Percentiles rank a stretch among this genome's conserved stretches.
phyloP scores from a whole-genome alignment of 768 basidiomycete species.

The Strobilomyces dryophilus region DNA sequence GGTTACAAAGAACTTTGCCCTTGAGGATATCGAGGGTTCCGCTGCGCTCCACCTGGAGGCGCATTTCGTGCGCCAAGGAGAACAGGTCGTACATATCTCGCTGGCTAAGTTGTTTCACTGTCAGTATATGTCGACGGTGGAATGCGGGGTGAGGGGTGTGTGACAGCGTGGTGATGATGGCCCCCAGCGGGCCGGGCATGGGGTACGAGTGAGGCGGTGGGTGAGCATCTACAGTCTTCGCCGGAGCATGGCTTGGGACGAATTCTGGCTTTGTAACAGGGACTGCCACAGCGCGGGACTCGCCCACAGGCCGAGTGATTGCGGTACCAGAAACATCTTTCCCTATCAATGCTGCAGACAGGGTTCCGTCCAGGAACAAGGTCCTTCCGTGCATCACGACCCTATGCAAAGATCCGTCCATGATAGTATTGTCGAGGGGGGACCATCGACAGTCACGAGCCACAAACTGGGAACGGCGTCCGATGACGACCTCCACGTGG shows the following conservation, averaged over 20 bases:
- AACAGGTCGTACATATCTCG: slow-evolving; percentile 92
- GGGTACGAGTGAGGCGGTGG: slow-evolving; percentile 14
- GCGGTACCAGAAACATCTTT: slow-evolving; percentile 68
- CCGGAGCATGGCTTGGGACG: slow-evolving; percentile 28
- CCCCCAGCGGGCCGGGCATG: slow-evolving; percentile 6
- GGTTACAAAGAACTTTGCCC: slow-evolving; percentile 84
- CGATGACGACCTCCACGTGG: slow-evolving; percentile 89
- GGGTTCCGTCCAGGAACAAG: slow-evolving; percentile 79
- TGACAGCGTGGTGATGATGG: slow-evolving; percentile 14
- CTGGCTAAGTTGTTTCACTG: slow-evolving; percentile 89
- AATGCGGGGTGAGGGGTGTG: slow-evolving; percentile 72
- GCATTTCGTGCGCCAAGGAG: slow-evolving; percentile 94
- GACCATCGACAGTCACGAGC: slow-evolving; percentile 67
- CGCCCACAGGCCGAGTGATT: slow-evolving; percentile 39
- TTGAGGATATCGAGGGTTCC: slow-evolving; percentile 85
- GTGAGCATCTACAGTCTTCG: slow-evolving; percentile 29
- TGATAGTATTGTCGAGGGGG: slow-evolving; percentile 59
- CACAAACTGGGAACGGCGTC: slow-evolving; percentile 60
- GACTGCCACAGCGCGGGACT: slow-evolving; percentile 22
- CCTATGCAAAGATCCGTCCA: slow-evolving; percentile 80
- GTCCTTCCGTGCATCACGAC: slow-evolving; percentile 90
- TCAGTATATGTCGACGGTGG: slow-evolving; percentile 89
- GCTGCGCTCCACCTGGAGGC: slow-evolving; percentile 88
- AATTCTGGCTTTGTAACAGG: slow-evolving; percentile 25
- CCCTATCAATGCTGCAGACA: slow-evolving; percentile 57